Percentiles rank a stretch among this genome's conserved stretches.
Evolutionary conservation across 2,329 filamentous ascomycete species (phyloP).

Genomic region (Trichoderma endophyticum): DNA sequence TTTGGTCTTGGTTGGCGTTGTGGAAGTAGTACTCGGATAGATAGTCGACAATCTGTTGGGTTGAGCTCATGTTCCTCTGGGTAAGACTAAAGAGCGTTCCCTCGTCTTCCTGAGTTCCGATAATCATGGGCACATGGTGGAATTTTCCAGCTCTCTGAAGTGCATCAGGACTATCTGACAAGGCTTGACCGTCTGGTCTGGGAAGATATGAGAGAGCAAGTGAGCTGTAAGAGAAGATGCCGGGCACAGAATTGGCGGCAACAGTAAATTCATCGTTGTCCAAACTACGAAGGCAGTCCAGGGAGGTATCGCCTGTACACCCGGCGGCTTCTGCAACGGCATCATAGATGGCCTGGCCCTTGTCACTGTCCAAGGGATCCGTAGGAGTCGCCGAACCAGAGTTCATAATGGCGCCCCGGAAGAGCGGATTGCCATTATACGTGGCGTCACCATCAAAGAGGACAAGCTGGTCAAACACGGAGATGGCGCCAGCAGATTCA

Average conservation of each 20-base stretch:
- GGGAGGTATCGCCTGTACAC: conserved; percentile 57
- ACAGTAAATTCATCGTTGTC: conserved; percentile 60
- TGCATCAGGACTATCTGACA: conserved; percentile 61
- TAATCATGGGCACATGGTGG: conserved; percentile 49
- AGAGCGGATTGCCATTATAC: conserved; percentile 72
- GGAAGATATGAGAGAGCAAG: conserved; percentile 72
- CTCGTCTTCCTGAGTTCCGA: conserved; percentile 77
- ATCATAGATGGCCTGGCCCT: conserved; percentile 65
- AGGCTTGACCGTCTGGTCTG: conserved; percentile 63
- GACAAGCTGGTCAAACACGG: conserved; percentile 71
- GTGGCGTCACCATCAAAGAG: conserved; percentile 69
- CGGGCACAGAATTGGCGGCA: conserved; percentile 68
- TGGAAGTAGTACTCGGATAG: conserved; percentile 59
- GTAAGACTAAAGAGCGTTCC: conserved; percentile 71
- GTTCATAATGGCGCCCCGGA: conserved; percentile 76
- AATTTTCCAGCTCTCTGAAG: conserved; percentile 50
- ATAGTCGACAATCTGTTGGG: conserved; percentile 59
- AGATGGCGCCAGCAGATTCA: conserved; percentile 68
- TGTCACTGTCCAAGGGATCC: conserved; percentile 60
- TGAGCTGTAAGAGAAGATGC: conserved; percentile 63
- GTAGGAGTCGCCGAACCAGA: conserved; percentile 63
- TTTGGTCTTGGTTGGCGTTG: conserved; percentile 45
- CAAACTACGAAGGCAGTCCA: conserved; percentile 62
- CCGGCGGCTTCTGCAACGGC: conserved; percentile 57
- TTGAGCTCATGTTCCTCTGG: conserved; percentile 64